These are phyloP conservation scores for Fusarium sp. DNA, from an alignment of 2,329 filamentous ascomycete genomes.

Conservation along the genomic window DNA sequence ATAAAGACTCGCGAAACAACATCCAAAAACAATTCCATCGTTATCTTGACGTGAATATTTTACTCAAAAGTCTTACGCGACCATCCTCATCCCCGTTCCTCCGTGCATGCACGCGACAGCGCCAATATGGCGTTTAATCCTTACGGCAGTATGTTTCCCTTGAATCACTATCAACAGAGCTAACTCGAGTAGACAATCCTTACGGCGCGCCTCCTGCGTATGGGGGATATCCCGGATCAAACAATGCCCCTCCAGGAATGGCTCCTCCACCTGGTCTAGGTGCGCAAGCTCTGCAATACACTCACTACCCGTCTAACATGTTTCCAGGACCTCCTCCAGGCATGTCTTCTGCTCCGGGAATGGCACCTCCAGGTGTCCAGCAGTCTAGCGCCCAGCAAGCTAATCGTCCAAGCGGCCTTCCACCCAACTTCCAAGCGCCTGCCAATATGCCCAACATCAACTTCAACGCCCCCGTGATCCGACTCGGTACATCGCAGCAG, in stretches of 20 bases:
- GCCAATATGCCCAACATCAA: constrained; percentile 97
- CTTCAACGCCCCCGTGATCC: constrained; percentile 95
- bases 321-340: constrained; percentile 75
- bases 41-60: neutral
- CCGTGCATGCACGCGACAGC: constrained; percentile 17
- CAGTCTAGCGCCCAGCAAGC: constrained; percentile 77
- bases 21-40: neutral
- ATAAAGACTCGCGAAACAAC: constrained; percentile 6
- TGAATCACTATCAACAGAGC: neutral
- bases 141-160: constrained; percentile 59
- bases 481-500: constrained; percentile 80
- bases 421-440: constrained; percentile 85
- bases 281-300: constrained; percentile 52
- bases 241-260: constrained; percentile 69
- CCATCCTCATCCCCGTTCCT: neutral
- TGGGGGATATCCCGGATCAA: constrained; percentile 71
- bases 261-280: constrained; percentile 84
- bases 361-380: constrained; percentile 79
- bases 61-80: neutral
- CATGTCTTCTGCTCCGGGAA: constrained; percentile 82
- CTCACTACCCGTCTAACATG: constrained; percentile 23
- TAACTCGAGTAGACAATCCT: constrained; percentile 52
- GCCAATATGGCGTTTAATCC: constrained; percentile 65
- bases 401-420: constrained; percentile 81
- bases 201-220: constrained; percentile 82